Conservation (phyloP, 2,329 filamentous ascomycete genomes). For the Fusarium pseudograminearum region DNA sequence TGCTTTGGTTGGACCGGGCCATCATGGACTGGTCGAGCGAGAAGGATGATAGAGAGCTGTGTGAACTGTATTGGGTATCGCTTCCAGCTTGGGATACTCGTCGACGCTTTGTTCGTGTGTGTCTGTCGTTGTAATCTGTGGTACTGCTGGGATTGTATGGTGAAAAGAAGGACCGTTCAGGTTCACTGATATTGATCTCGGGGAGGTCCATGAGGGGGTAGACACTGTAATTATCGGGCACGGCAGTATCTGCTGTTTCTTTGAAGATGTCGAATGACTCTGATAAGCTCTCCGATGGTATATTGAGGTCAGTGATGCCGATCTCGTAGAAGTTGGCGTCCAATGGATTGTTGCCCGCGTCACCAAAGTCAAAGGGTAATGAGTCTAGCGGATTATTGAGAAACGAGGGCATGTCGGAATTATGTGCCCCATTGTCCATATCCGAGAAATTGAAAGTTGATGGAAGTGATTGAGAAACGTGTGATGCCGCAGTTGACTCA, state of each 20-base stretch:
- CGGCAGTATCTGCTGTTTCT: neutral
- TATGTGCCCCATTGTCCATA: neutral
- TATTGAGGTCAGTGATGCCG: neutral
- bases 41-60: constrained; percentile 27
- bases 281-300: neutral
- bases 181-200: neutral
- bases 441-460: constrained; percentile 3
- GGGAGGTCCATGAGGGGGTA: constrained; percentile 6
- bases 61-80: constrained; percentile 20
- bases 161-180: constrained; percentile 1
- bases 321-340: constrained; percentile 5
- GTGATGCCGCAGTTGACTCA: constrained; percentile 5
- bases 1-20: constrained; percentile 47
- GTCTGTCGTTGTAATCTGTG: neutral
- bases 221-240: neutral
- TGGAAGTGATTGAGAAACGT: constrained; percentile 8
- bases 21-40: constrained; percentile 43
- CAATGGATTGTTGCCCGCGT: neutral
- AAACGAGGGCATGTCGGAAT: neutral
- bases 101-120: constrained; percentile 10
- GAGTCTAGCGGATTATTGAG: neutral
- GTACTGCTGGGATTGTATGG: neutral
- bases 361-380: neutral
- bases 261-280: constrained; percentile 12
- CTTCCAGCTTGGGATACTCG: constrained; percentile 6